phyloP scores from a whole-genome alignment of 805 yeast species.

The Candida xyloterini region DNA sequence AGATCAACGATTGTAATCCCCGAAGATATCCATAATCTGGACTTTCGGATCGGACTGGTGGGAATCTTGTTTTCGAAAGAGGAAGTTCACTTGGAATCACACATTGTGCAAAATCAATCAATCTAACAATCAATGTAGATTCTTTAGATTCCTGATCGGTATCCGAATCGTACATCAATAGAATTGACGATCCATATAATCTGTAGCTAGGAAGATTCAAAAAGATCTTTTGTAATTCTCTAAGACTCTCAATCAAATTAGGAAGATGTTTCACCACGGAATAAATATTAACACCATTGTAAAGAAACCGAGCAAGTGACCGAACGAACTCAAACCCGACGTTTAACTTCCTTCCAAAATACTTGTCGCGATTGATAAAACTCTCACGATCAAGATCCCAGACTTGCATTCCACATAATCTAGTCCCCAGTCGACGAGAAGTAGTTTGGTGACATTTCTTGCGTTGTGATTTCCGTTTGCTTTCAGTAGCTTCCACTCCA shows the following conservation, averaged over 20 bases:
- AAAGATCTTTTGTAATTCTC: slow-evolving; percentile 56
- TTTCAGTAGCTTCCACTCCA: slow-evolving; percentile 81
- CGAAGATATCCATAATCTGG: slow-evolving; percentile 84
- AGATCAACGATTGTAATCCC: slow-evolving; percentile 72
- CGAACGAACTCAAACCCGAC: slow-evolving; percentile 76
- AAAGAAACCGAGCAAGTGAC: slow-evolving; percentile 70
- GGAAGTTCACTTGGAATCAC: slow-evolving; percentile 60
- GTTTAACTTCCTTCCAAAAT: slow-evolving; percentile 78
- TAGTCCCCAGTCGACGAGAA: slow-evolving; percentile 75
- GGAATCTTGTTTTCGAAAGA: slow-evolving; percentile 49
- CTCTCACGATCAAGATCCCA: slow-evolving; percentile 49
- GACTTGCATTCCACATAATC: slow-evolving; percentile 94
- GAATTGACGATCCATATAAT: slow-evolving; percentile 84
- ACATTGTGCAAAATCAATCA: slow-evolving; percentile 95
- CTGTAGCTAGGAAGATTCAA: slow-evolving; percentile 67
- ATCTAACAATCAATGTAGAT: slow-evolving; percentile 47
- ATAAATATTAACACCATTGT: slow-evolving; percentile 61
- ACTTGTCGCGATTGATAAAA: slow-evolving; percentile 78
- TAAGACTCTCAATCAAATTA: slow-evolving; percentile 54
- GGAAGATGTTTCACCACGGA: slow-evolving; percentile 71
- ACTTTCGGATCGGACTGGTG: slow-evolving; percentile 61
- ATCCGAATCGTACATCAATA: slow-evolving; percentile 84
- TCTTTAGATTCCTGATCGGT: slow-evolving; percentile 16
- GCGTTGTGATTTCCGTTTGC: slow-evolving; percentile 76
- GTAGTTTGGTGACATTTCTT: slow-evolving; percentile 81